Evolutionary conservation across 805 yeast genomes (phyloP).

Genomic region (Lipomyces oligophaga): DNA sequence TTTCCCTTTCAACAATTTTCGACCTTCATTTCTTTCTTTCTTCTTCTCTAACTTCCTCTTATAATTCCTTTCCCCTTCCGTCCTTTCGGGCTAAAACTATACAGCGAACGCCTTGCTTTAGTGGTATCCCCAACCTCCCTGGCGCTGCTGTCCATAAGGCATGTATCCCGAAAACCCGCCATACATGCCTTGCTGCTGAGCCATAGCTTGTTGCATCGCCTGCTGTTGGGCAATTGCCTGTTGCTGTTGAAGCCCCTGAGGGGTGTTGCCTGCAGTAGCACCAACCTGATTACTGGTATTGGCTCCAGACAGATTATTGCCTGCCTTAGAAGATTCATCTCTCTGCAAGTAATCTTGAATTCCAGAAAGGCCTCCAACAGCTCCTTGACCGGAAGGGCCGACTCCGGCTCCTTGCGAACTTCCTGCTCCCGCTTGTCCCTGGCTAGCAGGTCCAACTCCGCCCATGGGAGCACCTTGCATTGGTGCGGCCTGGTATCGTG

Average conservation of each 20-base stretch:
- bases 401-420: too few species aligned
- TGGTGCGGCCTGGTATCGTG: conserved; percentile 15
- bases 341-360: conserved; percentile 30
- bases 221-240: conserved; percentile 18
- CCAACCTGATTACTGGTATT: conserved; percentile 20
- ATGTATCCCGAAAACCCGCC: conserved; percentile 26
- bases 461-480: conserved; percentile 2
- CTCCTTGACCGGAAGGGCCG: too few species aligned
- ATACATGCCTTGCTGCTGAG: conserved; percentile 26
- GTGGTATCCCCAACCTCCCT: conserved; percentile 27
- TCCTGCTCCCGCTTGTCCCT: conserved; percentile 8
- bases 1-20: too few species aligned
- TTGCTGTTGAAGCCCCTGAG: conserved; percentile 20
- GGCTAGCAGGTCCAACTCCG: conserved; percentile 15
- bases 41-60: background rate
- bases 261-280: too few species aligned
- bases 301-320: conserved; percentile 16
- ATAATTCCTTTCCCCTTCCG: too few species aligned
- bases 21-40: background rate
- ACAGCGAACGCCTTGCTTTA: conserved; percentile 18
- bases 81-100: too few species aligned
- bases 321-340: conserved; percentile 23
- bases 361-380: conserved; percentile 25
- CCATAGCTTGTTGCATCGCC: conserved; percentile 23
- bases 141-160: conserved; percentile 27